A percentile compares a stretch with the other conserved stretches of the same genome.
phyloP scores from a whole-genome alignment of 2,329 filamentous ascomycete species.

The Penicillium capsulatum region DNA sequence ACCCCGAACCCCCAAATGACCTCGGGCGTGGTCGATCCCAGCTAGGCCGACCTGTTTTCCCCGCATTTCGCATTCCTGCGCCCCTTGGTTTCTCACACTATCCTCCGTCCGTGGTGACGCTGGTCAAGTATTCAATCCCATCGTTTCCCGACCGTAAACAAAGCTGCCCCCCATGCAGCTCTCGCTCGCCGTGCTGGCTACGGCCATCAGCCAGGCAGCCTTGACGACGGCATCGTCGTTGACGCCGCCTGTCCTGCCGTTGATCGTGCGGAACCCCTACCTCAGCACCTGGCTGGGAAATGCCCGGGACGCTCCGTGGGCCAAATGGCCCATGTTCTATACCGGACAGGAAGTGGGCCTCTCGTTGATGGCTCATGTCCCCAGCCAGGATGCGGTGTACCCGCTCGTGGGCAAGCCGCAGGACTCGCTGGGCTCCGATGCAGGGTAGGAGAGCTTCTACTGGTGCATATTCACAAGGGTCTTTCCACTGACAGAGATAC shows the following conservation, averaged over 20 bases:
- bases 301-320: constrained; percentile 74
- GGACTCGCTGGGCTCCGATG: constrained; percentile 50
- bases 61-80: constrained; percentile 15
- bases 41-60: constrained; percentile 10
- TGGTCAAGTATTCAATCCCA: neutral
- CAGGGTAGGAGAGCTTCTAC: constrained; percentile 34
- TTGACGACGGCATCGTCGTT: constrained; percentile 50
- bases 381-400: constrained; percentile 57
- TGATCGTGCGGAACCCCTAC: constrained; percentile 74
- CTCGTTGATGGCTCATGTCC: constrained; percentile 59
- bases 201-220: constrained; percentile 39
- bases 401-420: constrained; percentile 63
- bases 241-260: constrained; percentile 62
- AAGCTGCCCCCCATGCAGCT: constrained; percentile 28
- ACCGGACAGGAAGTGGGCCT: constrained; percentile 66
- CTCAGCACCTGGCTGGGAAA: constrained; percentile 67
- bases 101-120: constrained; percentile 7
- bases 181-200: constrained; percentile 30
- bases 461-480: neutral
- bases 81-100: constrained; percentile 9
- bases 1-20: too few species aligned
- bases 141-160: constrained; percentile 4
- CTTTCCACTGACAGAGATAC: constrained; percentile 1
- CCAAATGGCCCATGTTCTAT: constrained; percentile 82
- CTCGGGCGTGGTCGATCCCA: constrained; percentile 2